phyloP scores from a whole-genome alignment of 2,329 filamentous ascomycete genomes.

The Emmonsiellopsis sp. region DNA sequence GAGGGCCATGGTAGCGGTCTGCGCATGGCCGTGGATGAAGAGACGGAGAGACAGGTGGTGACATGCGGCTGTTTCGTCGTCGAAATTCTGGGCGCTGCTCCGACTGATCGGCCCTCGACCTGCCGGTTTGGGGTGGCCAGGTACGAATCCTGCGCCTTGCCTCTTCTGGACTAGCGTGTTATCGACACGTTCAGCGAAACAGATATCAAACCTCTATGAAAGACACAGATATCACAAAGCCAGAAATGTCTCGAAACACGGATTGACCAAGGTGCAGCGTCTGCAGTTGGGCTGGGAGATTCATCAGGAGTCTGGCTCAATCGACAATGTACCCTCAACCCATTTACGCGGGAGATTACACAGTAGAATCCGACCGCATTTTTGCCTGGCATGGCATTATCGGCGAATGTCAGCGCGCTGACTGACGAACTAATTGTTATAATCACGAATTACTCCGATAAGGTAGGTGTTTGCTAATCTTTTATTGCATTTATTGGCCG shows the following conservation, averaged over 20 bases:
- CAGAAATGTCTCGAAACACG: too few species aligned
- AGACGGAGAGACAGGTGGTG: not conserved
- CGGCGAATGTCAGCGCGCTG: conserved; percentile 53
- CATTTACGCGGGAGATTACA: too few species aligned
- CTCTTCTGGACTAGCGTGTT: not conserved
- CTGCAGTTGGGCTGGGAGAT: too few species aligned
- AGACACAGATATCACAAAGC: too few species aligned
- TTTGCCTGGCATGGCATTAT: conserved; percentile 54
- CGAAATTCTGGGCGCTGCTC: not conserved
- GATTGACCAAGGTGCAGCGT: too few species aligned
- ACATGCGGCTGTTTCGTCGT: not conserved
- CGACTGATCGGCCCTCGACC: not conserved
- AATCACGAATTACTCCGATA: conserved; percentile 46
- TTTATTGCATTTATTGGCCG: not conserved
- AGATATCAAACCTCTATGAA: not conserved
- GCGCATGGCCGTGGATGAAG: conserved; percentile 6
- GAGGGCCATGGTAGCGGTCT: conserved; percentile 57
- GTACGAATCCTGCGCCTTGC: not conserved
- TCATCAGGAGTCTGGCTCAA: too few species aligned
- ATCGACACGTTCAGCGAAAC: not conserved
- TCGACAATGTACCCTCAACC: too few species aligned
- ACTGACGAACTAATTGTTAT: conserved; percentile 62
- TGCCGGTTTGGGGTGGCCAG: not conserved
- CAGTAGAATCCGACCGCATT: too few species aligned
- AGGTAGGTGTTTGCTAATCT: conserved; percentile 34